Conservation (phyloP, 2,329 filamentous ascomycete species). For the Sporothrix mexicana region DNA sequence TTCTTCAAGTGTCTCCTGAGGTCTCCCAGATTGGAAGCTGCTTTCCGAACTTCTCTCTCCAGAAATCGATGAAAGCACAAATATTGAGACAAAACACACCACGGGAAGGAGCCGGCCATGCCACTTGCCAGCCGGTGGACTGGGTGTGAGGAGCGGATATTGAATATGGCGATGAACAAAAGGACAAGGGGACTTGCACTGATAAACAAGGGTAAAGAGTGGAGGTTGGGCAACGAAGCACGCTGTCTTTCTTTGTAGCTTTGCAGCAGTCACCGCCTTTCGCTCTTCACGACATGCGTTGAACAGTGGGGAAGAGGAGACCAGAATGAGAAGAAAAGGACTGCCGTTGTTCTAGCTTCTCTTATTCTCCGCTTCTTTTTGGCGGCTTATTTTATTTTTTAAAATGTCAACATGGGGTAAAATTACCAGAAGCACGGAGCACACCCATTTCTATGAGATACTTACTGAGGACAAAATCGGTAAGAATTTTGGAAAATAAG, state of each 20-base stretch:
- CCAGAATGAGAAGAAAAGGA: background rate
- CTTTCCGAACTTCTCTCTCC: background rate
- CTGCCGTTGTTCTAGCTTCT: background rate
- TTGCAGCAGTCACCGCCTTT: conserved; percentile 9
- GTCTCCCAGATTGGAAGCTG: background rate
- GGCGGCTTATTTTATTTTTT: background rate
- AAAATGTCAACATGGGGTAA: conserved; percentile 10
- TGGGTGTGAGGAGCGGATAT: background rate
- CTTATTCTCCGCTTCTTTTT: conserved; percentile 8
- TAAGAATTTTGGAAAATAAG: background rate
- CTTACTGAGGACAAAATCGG: background rate
- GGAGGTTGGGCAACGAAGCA: conserved; percentile 26
- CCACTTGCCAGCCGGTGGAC: conserved; percentile 12
- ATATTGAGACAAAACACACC: background rate
- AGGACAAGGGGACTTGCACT: background rate
- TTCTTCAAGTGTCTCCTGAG: conserved; percentile 9
- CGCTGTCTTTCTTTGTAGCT: background rate
- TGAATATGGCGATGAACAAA: background rate
- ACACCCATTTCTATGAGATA: background rate
- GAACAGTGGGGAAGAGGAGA: background rate
- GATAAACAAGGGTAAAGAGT: background rate
- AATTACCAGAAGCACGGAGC: conserved; percentile 17
- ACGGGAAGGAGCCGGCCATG: background rate
- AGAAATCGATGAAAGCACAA: background rate
- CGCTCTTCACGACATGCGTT: background rate